phyloP scores from a whole-genome alignment of 495 filamentous ascomycete species.

The Penicillium angulare region DNA sequence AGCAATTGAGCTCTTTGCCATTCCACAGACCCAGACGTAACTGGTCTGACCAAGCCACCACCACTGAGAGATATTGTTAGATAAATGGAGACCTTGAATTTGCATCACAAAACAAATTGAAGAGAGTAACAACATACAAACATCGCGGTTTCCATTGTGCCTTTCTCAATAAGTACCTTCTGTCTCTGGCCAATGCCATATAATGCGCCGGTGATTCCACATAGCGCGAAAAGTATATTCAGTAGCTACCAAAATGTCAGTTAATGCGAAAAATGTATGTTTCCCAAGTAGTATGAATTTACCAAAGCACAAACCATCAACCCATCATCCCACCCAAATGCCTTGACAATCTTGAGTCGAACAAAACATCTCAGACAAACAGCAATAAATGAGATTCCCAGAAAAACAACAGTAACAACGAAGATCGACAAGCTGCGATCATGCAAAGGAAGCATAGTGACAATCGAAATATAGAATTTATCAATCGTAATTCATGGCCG shows the following conservation, averaged over 20 bases:
- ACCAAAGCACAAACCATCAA: constrained; percentile 45
- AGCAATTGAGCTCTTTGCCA: constrained; percentile 35
- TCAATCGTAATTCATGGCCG: constrained; percentile 1
- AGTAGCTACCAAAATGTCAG: constrained; percentile 9
- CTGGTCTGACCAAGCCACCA: constrained; percentile 39
- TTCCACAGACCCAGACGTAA: constrained; percentile 27
- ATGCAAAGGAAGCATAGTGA: constrained; percentile 35
- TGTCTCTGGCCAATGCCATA: constrained; percentile 37
- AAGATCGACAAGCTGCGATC: constrained; percentile 40
- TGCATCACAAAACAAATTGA: neutral
- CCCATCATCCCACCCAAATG: constrained; percentile 46
- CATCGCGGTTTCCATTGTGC: constrained; percentile 34
- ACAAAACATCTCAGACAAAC: constrained; percentile 44
- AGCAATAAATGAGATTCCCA: constrained; percentile 36
- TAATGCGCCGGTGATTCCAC: constrained; percentile 35
- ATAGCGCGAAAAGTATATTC: constrained; percentile 39
- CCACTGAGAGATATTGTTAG: constrained; percentile 29
- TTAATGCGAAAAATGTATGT: neutral
- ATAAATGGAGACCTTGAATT: neutral
- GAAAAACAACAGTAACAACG: constrained; percentile 38
- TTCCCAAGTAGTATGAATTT: constrained; percentile 2
- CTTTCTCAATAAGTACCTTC: constrained; percentile 7
- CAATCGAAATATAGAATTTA: neutral
- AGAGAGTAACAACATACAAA: constrained; percentile 33
- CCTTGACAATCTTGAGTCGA: constrained; percentile 35